These are phyloP conservation scores for Aspergillus sp. DNA, from an alignment of 2,329 filamentous ascomycete genomes.

Conservation along the genomic window DNA sequence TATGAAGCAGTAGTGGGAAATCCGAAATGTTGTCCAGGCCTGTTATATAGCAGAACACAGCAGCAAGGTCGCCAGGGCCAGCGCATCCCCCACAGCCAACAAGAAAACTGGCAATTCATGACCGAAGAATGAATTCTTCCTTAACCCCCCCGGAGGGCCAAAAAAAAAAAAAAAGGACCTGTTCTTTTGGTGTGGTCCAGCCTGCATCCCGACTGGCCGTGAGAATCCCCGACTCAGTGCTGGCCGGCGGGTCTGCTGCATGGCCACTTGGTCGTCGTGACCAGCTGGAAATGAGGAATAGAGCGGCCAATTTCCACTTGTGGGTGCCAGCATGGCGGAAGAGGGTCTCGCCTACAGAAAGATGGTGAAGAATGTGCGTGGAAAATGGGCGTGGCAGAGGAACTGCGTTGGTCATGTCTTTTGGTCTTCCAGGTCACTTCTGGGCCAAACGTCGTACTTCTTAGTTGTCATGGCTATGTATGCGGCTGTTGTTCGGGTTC, in stretches of 20 bases:
- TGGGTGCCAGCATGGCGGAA: neutral
- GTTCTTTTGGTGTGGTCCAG: neutral
- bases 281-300: slow-evolving; percentile 2
- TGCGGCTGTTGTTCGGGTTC: neutral
- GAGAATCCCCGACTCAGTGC: slow-evolving; percentile 1
- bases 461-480: neutral
- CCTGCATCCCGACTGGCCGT: neutral
- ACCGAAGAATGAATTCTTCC: no score
- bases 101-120: neutral
- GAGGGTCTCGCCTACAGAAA: neutral
- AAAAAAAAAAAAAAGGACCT: neutral
- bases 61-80: neutral
- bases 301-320: neutral
- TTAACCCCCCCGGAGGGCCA: no score
- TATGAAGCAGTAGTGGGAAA: neutral
- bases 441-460: neutral
- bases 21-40: neutral
- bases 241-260: slow-evolving; percentile 20
- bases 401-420: neutral
- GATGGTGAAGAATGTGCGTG: no score
- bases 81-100: neutral
- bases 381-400: no score
- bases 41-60: neutral
- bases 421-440: neutral
- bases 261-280: slow-evolving; percentile 16